Base-by-base conservation (phyloP, 2,329 filamentous ascomycete genomes). In the Fusarium kyushuense region DNA sequence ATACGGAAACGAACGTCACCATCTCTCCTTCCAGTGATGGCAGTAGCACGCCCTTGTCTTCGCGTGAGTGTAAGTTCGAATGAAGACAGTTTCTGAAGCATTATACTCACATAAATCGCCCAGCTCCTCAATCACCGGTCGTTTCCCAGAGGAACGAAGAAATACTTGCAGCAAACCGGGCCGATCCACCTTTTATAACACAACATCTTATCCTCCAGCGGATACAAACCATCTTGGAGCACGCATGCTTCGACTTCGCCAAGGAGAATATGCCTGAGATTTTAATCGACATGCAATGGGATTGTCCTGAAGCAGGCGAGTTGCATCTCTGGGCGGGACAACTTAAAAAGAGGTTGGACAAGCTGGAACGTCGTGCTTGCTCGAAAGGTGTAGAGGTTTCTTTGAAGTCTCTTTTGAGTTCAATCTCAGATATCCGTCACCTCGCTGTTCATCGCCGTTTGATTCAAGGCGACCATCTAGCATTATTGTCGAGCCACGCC, bases 241-340 rank as follows among this genome's bases (percentile, higher is more conserved):
- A 11, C 7, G 21, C 13, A 19, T 49, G 47, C 13, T 49, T 49
- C 33, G 23, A 49, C 13, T 49, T 38, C 16, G 47, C 47, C 14
- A 14, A 19, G 16, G 10, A 38, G 2, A 27, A 38, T 7, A 40
- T 13, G 23, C 33, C 32, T 25, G 25, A 16, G 3, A 19, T 49
- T 6, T 10, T 49, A 2, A 1, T 1, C 1, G 16, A 6, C 3
- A 38, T 27, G 23, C 4, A 6, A 9, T 49, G 47, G 32, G n/a
- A 35, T 8, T 49, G 47, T 21, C 33, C 47, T 19, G 47, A 38
- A 49, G 47, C 47, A 12, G 47, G 47, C 17, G 47, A 49, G 14
- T 21, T 49, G 23, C 16, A 49, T 14, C 21, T 49, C 17, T 49
- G 33, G 47, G 17, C 19, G n/a, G 2, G 32, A 14, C 32, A 49